Base-by-base conservation (phyloP, 1,284 basidiomycete genomes). In the Inonotus hispidus region DNA sequence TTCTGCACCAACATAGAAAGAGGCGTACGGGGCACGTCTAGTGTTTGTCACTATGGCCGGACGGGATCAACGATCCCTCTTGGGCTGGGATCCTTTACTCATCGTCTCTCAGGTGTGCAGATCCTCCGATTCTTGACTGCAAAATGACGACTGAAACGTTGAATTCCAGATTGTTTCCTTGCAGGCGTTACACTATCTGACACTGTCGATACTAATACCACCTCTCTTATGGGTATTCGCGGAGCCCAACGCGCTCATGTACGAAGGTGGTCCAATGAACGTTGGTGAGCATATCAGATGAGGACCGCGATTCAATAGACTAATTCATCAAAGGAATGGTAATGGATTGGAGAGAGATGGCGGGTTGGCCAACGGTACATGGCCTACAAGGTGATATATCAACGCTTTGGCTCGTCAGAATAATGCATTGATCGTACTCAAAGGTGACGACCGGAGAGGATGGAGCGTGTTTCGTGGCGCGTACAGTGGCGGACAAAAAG, bases 291-390 rank as follows among this genome's bases (percentile, higher is more conserved):
- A 58, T 38, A 39, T 23, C 8, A 19, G 1, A 32, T 2, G 13
- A 49, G 13, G 4, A 55, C 14, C 23, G 41, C 19, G 29, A 1
- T 35, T 39, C 60, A 43, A 43, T 52, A 43, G 53, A 11, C 46
- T 29, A 23, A 58, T 52, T 23, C 54, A 10, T 53, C 32, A 27
- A 59, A 89, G 87, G 88, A 8, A 92, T 95, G 90, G 79, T 98
- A 32, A 92, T 99, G 84, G 95, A 99, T 75, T 99, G 96, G 96
- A 82, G 93, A 53, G 92, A 98, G 73, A 88, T 99, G 82, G 90
- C 92, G 0, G 90, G 92, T 7, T 76, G 83, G 60, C 84, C 90
- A 2, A 93, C 92, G 0, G 82, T 88, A 1, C 81, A 80, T 61
- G 82, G 83, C 16, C 74, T 82, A 59, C 79, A 82, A 45, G 85